Evolutionary conservation across 345 rosid genomes (phyloP).

Genomic region (Durio zibethinus): DNA sequence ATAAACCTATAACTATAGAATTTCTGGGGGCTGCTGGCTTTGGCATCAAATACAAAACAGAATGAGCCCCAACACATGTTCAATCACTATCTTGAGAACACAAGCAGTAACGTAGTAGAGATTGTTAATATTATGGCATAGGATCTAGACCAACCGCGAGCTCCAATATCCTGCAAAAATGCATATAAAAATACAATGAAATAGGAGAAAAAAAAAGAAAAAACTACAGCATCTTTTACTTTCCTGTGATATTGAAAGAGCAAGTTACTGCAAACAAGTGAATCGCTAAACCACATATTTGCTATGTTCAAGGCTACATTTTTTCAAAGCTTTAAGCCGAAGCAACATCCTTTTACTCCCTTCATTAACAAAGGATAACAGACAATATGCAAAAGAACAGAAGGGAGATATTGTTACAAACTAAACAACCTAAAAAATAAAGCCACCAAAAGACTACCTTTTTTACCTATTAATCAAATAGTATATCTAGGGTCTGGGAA

Average conservation of each 20-base stretch:
- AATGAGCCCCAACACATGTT: conserved; percentile 8
- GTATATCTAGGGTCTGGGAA: neutral
- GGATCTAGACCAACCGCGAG: conserved; percentile 19
- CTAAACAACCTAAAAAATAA: neutral
- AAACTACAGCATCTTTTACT: neutral
- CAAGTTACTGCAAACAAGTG: neutral
- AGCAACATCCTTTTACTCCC: neutral
- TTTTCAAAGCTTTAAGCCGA: neutral
- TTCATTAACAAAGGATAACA: neutral
- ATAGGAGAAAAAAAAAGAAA: neutral
- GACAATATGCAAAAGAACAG: neutral
- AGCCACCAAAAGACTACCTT: neutral
- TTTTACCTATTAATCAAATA: neutral
- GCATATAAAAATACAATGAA: conserved; percentile 1
- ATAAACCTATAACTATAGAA: conserved; percentile 8
- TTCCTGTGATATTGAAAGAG: neutral
- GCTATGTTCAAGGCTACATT: neutral
- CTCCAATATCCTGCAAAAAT: conserved; percentile 40
- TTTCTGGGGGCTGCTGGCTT: conserved; percentile 2
- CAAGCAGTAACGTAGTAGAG: conserved; percentile 31
- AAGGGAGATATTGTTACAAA: neutral
- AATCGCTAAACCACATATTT: neutral
- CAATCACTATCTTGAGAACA: conserved; percentile 35
- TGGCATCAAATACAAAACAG: conserved; percentile 10
- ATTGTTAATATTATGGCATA: conserved; percentile 25